Percentiles rank a stretch among this genome's conserved stretches.
phyloP scores from a whole-genome alignment of 495 filamentous ascomycete genomes.

The Hypoxylon cercidicola region DNA sequence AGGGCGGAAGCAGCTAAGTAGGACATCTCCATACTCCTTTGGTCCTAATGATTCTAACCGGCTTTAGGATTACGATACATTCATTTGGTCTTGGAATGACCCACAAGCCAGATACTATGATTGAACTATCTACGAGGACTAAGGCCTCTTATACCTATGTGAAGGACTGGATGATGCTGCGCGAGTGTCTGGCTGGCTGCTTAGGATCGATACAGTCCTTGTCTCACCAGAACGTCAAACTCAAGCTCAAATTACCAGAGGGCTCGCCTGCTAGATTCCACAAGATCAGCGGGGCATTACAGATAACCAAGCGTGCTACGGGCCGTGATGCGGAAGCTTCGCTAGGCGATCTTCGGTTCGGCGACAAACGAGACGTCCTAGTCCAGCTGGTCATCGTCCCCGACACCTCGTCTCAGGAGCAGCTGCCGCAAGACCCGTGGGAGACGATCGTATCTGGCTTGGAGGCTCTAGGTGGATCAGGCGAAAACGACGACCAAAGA shows the following conservation, averaged over 20 bases:
- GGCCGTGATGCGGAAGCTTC: constrained; percentile 94
- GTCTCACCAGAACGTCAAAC: constrained; percentile 98
- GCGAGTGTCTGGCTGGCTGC: constrained; percentile 96
- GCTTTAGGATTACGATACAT: constrained; percentile 85
- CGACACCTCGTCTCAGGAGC: constrained; percentile 86
- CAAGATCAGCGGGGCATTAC: constrained; percentile 96
- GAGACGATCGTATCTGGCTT: constrained; percentile 95
- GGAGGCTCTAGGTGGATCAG: constrained; percentile 91
- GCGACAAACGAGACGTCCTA: constrained; percentile 96
- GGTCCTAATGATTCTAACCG: constrained; percentile 13
- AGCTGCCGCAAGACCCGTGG: constrained; percentile 92
- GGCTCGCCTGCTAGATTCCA: constrained; percentile 98
- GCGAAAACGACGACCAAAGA: constrained; percentile 87
- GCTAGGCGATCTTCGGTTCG: constrained; percentile 92
- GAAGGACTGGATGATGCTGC: constrained; percentile 99
- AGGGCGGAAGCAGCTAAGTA: constrained; percentile 97
- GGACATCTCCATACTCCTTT: constrained; percentile 45
- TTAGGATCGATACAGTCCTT: constrained; percentile 92
- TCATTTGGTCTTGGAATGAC: constrained; percentile 96
- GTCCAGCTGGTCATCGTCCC: constrained; percentile 94
- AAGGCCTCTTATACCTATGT: constrained; percentile 98
- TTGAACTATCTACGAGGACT: constrained; percentile 93
- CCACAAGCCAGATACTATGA: constrained; percentile 99
- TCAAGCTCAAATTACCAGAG: constrained; percentile 93
- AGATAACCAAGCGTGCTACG: constrained; percentile 97